Evolutionary conservation across 2,329 filamentous ascomycete genomes (phyloP).

Genomic region (Epichloe glyceriae): DNA sequence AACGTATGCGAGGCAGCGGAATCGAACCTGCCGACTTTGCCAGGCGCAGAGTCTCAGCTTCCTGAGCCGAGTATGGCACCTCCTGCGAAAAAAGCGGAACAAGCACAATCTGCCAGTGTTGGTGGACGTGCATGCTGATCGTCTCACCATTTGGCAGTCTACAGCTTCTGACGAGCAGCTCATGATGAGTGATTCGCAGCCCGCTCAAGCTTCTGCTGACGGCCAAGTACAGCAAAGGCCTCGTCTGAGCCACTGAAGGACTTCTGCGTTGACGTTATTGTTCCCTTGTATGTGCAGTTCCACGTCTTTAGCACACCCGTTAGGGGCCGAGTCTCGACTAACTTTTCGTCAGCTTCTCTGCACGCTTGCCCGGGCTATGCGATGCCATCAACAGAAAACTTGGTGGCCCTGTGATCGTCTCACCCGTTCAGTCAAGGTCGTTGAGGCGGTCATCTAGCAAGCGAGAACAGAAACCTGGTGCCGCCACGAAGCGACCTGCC

Average conservation of each 20-base stretch:
- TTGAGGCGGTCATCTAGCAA: constrained; percentile 29
- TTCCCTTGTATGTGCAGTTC: constrained; percentile 52
- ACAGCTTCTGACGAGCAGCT: constrained; percentile 48
- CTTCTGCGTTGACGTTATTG: constrained; percentile 69
- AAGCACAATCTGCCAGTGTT: constrained; percentile 52
- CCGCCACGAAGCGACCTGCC: constrained; percentile 34
- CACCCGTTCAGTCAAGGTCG: constrained; percentile 38
- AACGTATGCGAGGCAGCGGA: constrained; percentile 28
- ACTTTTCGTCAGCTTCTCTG: constrained; percentile 47
- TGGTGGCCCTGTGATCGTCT: constrained; percentile 53
- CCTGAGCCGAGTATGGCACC: constrained; percentile 17
- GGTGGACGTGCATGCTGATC: constrained; percentile 62
- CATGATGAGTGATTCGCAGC: constrained; percentile 36
- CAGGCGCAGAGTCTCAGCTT: constrained; percentile 19
- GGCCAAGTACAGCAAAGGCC: constrained; percentile 24
- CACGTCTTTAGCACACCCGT: neutral
- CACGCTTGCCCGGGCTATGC: constrained; percentile 60
- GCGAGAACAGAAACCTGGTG: constrained; percentile 36
- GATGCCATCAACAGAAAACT: constrained; percentile 61
- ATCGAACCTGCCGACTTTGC: constrained; percentile 33
- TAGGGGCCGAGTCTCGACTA: constrained; percentile 14
- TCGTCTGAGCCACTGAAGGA: constrained; percentile 53
- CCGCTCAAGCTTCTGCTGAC: constrained; percentile 17
- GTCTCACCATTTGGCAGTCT: constrained; percentile 74
- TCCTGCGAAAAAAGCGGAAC: constrained; percentile 40